Conservation (phyloP, 2,329 filamentous ascomycete genomes). For the Colletotrichum limetticola region DNA sequence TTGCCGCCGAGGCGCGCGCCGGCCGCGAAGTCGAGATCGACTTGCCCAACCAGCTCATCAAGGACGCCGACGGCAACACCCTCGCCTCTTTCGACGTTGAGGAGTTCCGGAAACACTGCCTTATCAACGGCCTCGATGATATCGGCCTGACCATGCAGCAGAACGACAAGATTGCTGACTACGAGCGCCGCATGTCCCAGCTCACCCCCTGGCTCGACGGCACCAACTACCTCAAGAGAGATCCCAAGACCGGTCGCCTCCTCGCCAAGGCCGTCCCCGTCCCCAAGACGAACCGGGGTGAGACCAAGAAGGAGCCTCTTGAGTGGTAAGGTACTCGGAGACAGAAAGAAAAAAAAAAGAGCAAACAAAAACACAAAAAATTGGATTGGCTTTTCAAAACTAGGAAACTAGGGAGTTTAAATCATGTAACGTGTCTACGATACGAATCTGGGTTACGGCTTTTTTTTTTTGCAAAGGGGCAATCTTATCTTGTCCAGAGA, state of each 20-base stretch:
- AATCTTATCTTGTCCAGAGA: not conserved
- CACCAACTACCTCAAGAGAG: constrained; percentile 77
- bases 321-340: constrained; percentile 74
- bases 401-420: constrained; percentile 12
- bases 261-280: constrained; percentile 73
- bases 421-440: constrained; percentile 31
- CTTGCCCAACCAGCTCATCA: constrained; percentile 85
- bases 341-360: not conserved
- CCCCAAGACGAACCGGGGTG: constrained; percentile 88
- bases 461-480: constrained; percentile 2
- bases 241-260: constrained; percentile 64
- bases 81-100: constrained; percentile 89
- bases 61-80: constrained; percentile 76
- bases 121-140: constrained; percentile 93
- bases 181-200: constrained; percentile 80
- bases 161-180: constrained; percentile 86
- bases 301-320: constrained; percentile 84
- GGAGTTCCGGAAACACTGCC: constrained; percentile 92
- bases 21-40: constrained; percentile 91
- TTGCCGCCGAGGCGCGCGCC: constrained; percentile 81
- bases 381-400: constrained; percentile 7
- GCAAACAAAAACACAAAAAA: not conserved
- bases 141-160: constrained; percentile 94
- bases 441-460: constrained; percentile 18
- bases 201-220: constrained; percentile 95